phyloP scores from a whole-genome alignment of 1,139 yeast genomes.

The Hansenula lynferdii region DNA sequence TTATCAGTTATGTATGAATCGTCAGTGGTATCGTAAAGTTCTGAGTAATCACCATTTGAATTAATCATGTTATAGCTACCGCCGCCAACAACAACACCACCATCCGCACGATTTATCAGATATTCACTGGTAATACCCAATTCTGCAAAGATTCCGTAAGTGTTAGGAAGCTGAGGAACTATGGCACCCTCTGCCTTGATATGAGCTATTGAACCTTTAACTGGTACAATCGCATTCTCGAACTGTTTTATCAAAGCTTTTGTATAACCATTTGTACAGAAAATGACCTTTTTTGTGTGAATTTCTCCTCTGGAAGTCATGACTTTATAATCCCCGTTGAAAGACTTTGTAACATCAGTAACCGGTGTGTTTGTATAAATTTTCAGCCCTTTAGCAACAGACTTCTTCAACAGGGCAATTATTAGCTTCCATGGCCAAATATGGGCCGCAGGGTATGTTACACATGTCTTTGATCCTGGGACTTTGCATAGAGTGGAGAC shows the following conservation, averaged over 20 bases:
- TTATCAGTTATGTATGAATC: slow-evolving; percentile 11
- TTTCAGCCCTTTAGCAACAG: slow-evolving; percentile 29
- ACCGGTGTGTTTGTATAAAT: slow-evolving; percentile 38
- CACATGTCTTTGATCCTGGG: slow-evolving; percentile 20
- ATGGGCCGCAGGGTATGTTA: slow-evolving; percentile 35
- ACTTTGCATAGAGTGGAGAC: slow-evolving; percentile 14
- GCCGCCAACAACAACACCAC: slow-evolving; percentile 19
- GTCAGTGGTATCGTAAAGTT: slow-evolving; percentile 9
- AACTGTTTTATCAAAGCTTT: slow-evolving; percentile 23
- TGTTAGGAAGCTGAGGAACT: slow-evolving; percentile 17
- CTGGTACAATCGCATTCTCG: slow-evolving; percentile 12
- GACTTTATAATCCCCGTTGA: slow-evolving; percentile 22
- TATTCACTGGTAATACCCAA: slow-evolving; percentile 10
- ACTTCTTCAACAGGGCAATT: slow-evolving; percentile 26
- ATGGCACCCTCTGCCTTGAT: slow-evolving; percentile 13
- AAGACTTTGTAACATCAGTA: slow-evolving; percentile 15
- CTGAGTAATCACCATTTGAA: slow-evolving; percentile 3
- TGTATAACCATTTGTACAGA: slow-evolving; percentile 39
- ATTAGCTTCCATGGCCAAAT: slow-evolving; percentile 38
- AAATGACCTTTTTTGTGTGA: slow-evolving; percentile 29
- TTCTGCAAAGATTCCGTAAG: slow-evolving; percentile 14
- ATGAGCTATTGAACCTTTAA: slow-evolving; percentile 13
- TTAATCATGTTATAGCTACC: slow-evolving; percentile 7
- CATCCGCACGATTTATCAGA: slow-evolving; percentile 18
- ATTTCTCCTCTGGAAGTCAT: slow-evolving; percentile 31